Percentiles rank a stretch among this genome's conserved stretches.
These are phyloP conservation scores for Nicotiana tomentosiformis DNA, from an alignment of 257 asterid species.

Conservation along the genomic window DNA sequence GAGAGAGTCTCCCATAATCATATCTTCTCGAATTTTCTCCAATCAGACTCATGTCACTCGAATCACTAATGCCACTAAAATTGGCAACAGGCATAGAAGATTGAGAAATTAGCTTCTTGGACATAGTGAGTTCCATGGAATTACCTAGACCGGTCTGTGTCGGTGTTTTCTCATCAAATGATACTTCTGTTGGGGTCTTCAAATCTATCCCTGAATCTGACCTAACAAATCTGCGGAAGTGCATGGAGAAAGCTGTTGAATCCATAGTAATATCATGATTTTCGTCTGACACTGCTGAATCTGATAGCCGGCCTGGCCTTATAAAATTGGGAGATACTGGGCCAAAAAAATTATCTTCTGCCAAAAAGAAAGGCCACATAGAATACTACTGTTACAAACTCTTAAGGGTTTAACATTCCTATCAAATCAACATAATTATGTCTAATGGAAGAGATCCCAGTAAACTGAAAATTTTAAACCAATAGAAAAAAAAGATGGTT, in stretches of 20 bases:
- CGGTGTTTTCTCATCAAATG: constrained; percentile 74
- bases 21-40: constrained; percentile 53
- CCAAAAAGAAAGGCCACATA: constrained; percentile 19
- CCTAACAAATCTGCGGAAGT: constrained; percentile 76
- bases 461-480: background rate
- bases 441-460: background rate
- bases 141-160: constrained; percentile 39
- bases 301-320: constrained; percentile 69
- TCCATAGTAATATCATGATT: constrained; percentile 90
- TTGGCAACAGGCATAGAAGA: constrained; percentile 33
- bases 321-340: constrained; percentile 93
- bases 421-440: constrained; percentile 7
- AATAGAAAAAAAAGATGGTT: background rate
- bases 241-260: constrained; percentile 97
- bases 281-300: constrained; percentile 76
- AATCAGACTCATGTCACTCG: constrained; percentile 88
- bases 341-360: constrained; percentile 91
- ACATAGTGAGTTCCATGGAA: constrained; percentile 54
- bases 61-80: constrained; percentile 40
- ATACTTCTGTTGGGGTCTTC: constrained; percentile 63
- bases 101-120: constrained; percentile 29
- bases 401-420: constrained; percentile 1
- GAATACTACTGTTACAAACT: constrained; percentile 8
- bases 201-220: constrained; percentile 76
- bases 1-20: constrained; percentile 65